Conservation (phyloP, 176 grass and related monocot species). For the barley (Hordeum vulgare) region DNA sequence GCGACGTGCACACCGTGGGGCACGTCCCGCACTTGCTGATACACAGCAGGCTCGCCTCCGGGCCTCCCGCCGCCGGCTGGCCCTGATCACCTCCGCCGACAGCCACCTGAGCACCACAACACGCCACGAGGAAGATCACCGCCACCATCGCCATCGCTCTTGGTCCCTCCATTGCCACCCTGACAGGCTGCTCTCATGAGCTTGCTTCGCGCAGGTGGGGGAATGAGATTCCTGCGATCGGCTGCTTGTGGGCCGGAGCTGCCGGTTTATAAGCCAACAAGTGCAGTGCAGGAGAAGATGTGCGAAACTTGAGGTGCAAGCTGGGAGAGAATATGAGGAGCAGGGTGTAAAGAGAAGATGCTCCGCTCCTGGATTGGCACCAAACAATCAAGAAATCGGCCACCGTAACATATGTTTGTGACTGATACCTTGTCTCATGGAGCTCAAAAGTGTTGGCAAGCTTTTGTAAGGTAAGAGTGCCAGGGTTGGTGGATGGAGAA, state of each 20-base stretch:
- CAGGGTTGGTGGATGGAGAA: background rate
- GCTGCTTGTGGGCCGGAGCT: slow-evolving; percentile 8
- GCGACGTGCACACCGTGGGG: slow-evolving; percentile 42
- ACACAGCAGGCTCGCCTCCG: slow-evolving; percentile 51
- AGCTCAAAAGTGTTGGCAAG: background rate
- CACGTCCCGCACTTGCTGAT: slow-evolving; percentile 65
- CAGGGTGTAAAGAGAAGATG: slow-evolving; percentile 39
- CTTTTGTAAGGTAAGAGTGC: background rate
- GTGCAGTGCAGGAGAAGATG: background rate
- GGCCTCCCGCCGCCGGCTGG: background rate
- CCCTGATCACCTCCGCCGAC: background rate
- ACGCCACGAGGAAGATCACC: background rate
- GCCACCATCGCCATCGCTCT: background rate
- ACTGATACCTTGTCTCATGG: background rate
- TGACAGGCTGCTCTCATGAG: background rate
- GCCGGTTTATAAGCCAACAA: slow-evolving; percentile 24
- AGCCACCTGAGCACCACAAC: background rate
- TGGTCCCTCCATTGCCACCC: slow-evolving; percentile 22
- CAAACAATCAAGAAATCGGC: background rate
- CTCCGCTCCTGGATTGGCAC: slow-evolving; percentile 11
- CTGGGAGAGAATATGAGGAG: slow-evolving; percentile 26
- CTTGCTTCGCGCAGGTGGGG: slow-evolving; percentile 22
- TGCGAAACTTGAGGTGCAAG: slow-evolving; percentile 48
- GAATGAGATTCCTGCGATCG: slow-evolving; percentile 31
- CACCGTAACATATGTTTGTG: background rate